phyloP scores from a whole-genome alignment of 352 stramenopile species.

The Globisporangium nunn region DNA sequence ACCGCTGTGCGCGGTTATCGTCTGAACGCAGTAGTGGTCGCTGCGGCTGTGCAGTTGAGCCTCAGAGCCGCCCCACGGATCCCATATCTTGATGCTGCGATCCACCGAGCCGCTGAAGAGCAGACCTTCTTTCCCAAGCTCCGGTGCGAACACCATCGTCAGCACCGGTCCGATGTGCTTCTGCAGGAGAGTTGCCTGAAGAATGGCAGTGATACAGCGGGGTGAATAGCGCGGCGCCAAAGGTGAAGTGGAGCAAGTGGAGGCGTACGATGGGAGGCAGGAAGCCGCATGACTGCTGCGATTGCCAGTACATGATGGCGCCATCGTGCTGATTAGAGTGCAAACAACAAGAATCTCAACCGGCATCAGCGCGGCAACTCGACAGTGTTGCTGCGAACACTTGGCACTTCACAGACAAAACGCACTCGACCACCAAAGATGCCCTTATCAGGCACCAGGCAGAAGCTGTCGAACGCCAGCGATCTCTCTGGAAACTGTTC shows the following conservation, averaged over 20 bases:
- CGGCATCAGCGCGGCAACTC: neutral
- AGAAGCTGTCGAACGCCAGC: constrained; percentile 38
- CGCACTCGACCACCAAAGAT: constrained; percentile 56
- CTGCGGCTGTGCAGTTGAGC: constrained; percentile 24
- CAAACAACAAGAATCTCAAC: neutral
- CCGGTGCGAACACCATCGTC: constrained; percentile 33
- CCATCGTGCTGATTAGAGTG: constrained; percentile 40
- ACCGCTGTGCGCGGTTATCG: constrained; percentile 43
- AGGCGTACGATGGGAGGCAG: constrained; percentile 36
- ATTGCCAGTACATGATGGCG: constrained; percentile 48
- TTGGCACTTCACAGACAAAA: neutral
- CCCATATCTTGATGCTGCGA: constrained; percentile 67
- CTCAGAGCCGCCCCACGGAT: constrained; percentile 44
- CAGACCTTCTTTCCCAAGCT: constrained; percentile 39
- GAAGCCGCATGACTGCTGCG: constrained; percentile 34
- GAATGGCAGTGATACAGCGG: neutral
- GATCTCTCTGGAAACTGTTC: constrained; percentile 25
- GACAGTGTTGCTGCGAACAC: neutral
- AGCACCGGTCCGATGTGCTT: constrained; percentile 49
- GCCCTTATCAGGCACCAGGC: constrained; percentile 28
- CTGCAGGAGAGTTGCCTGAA: constrained; percentile 33
- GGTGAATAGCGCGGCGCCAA: neutral
- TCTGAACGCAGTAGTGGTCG: constrained; percentile 53
- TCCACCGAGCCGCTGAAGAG: constrained; percentile 63
- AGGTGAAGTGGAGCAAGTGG: too few relatives aligned